Evolutionary conservation across 78 protist species (phyloP), one percentile per base, ranked within the genome.

Genomic region (Dictyostelium intermedium): DNA sequence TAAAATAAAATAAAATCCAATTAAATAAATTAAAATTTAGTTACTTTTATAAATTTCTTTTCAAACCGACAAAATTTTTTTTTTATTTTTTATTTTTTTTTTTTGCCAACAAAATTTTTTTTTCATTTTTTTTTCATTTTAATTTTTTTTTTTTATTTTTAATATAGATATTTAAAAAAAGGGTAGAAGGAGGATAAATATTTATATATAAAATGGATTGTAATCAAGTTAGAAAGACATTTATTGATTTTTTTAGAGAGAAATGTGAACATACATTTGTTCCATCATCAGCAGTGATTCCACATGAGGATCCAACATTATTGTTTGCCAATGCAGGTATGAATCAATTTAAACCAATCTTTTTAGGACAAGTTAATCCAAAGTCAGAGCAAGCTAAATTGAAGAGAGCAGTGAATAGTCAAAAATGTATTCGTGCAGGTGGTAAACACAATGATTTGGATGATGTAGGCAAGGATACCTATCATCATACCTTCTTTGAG

Each of bases 361-460:
- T 99, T 91, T 85, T 96, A 23, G 99, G 99, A 43, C 92, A 95
- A 18, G 98, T 74, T 9, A 98, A 97, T 91, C 99, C 99, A 11
- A 83, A 84, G 60, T 83, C 85, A n/a, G 95, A 91, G 14, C 78
- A 98, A 43, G 97, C 98, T 9, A 85, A 84, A 76, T 80, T 98
- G 39, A 96, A 89, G 96, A 96, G 99, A 45, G 99, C 99, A 5
- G 92, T 79, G 72, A 99, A 98, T 97, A 83, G 97, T 35, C 99
- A 99, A 72, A 98, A 98, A 97, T 99, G 99, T 96, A 99, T 99
- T 97, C 99, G 99, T 39, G 99, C 99, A 10, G 99, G 99, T 11
- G 99, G 99, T 78, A 99, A 99, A 95, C 99, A 99, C 97, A 99
- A 99, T 92, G 99, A 99, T 84, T 96, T 99, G 25, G 99, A 98